These are phyloP conservation scores for Epithele typhae DNA, from an alignment of 768 basidiomycete species.

Conservation along the genomic window DNA sequence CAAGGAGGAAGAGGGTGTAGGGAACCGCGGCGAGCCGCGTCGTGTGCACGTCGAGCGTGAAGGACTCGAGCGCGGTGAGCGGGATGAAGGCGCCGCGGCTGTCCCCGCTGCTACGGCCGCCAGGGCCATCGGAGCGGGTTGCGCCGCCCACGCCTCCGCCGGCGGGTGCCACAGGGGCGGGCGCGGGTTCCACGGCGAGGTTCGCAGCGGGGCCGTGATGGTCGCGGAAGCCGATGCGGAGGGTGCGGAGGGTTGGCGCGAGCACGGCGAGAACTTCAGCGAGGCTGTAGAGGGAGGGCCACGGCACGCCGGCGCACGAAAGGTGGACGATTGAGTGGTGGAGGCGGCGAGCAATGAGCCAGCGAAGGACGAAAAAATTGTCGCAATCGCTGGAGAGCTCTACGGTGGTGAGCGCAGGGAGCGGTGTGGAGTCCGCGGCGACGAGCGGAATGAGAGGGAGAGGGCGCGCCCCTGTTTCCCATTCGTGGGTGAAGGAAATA, in stretches of 20 bases:
- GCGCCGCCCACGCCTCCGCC: no score
- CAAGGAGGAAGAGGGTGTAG: conserved; percentile 7
- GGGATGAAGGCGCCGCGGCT: neutral
- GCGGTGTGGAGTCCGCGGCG: no score
- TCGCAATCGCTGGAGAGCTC: conserved; percentile 11
- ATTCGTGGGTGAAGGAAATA: conserved; percentile 12
- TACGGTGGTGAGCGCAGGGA: conserved; percentile 3
- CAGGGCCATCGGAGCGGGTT: neutral
- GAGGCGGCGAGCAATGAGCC: conserved; percentile 6
- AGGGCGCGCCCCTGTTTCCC: conserved; percentile 4
- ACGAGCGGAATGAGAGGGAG: neutral
- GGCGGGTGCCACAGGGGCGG: neutral
- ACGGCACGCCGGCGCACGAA: conserved; percentile 7
- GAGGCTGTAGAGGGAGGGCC: conserved; percentile 1
- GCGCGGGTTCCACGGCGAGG: neutral
- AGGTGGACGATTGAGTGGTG: conserved; percentile 4
- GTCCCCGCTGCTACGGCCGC: neutral
- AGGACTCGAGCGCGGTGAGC: conserved; percentile 2
- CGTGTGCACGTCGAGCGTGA: conserved; percentile 12
- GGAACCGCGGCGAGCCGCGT: conserved; percentile 6
- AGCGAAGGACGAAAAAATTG: conserved; percentile 9
- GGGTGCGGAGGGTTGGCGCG: conserved; percentile 4
- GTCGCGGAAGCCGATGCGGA: conserved; percentile 8
- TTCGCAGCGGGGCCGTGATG: neutral
- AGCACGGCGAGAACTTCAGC: conserved; percentile 1